Evolutionary conservation across 2,329 filamentous ascomycete species (phyloP), one percentile per base, ranked within the genome.

Genomic region (Lojkania enalia): DNA sequence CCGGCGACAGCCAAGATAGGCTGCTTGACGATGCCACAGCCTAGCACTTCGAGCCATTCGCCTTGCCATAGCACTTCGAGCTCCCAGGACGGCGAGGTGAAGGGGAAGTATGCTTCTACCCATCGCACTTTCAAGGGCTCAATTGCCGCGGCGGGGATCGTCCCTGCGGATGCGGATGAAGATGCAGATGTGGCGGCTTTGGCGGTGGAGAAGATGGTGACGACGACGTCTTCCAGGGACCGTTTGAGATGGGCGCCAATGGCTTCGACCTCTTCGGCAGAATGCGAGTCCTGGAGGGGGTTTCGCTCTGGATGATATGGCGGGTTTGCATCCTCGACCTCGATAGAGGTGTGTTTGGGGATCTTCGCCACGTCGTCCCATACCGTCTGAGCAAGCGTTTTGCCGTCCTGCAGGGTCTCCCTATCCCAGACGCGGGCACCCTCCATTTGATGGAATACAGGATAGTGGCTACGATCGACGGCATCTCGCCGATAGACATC

Each of bases 391-490:
- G 81, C 81, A 14, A 90, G 67, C 48, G 70, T 51, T 36, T 58
- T 63, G 15, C 66, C 61, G 29, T 59, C 52, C 12, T 74, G 77
- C 33, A 80, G 81, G 66, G 74, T 79, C 20, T 66, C 76, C 7
- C 89, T 82, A 64, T 94, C 87, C 92, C 94, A 99, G 42, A 90
- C 86, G 57, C 87, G 80, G 6, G 92, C 92, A 11, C 90, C 92
- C 70, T 99, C 94, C 91, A 97, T 97, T 74, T 99, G 94, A 72
- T 99, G 94, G 71, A 99, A 99, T 46, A 95, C 84, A 0, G 94
- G 94, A 71, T 97, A 97, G 72, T 99, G 94, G 58, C 86, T 94
- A 44, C 88, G 83, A 71, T 99, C 94, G 62, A 99, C 87, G 44
- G 92, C 91, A 80, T 99, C 94, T 54, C 94, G 82, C 32, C 94